These are phyloP conservation scores for Blastobotrys americana DNA, from an alignment of 805 yeast species.

Conservation along the genomic window DNA sequence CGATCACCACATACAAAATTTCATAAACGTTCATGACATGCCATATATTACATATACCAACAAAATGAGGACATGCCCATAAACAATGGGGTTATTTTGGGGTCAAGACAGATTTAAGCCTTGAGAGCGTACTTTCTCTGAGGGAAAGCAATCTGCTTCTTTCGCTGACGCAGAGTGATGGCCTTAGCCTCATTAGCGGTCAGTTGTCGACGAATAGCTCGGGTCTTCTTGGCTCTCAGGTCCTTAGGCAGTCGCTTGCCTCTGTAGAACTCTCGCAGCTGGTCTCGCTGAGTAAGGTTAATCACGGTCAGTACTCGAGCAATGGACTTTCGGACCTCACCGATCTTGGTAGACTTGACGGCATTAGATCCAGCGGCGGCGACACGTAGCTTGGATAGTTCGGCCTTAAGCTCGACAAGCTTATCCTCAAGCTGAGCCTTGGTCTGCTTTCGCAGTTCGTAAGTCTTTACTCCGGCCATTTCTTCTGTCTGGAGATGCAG, in stretches of 20 bases:
- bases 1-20: no score
- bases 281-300: conserved; percentile 93
- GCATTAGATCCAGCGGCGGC: conserved; percentile 85
- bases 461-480: conserved; percentile 55
- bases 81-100: no score
- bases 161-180: conserved; percentile 82
- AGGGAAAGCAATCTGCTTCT: conserved; percentile 94
- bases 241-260: conserved; percentile 85
- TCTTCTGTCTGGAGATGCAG: not conserved
- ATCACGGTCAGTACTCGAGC: conserved; percentile 97
- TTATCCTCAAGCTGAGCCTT: conserved; percentile 93
- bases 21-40: no score
- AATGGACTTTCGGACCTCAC: conserved; percentile 95
- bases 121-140: conserved; percentile 97
- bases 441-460: conserved; percentile 94
- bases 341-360: conserved; percentile 75
- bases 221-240: conserved; percentile 98
- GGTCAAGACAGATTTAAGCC: conserved; percentile 74
- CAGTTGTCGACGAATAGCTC: conserved; percentile 97
- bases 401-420: conserved; percentile 93
- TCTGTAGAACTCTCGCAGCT: conserved; percentile 93
- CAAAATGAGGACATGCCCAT: no score
- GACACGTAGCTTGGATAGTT: conserved; percentile 91
- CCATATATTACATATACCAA: no score
- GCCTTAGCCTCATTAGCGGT: conserved; percentile 77